Evolutionary conservation across 352 stramenopile species (phyloP), one percentile per base, ranked within the genome.

Genomic region (Phytophthora gonapodyides): DNA sequence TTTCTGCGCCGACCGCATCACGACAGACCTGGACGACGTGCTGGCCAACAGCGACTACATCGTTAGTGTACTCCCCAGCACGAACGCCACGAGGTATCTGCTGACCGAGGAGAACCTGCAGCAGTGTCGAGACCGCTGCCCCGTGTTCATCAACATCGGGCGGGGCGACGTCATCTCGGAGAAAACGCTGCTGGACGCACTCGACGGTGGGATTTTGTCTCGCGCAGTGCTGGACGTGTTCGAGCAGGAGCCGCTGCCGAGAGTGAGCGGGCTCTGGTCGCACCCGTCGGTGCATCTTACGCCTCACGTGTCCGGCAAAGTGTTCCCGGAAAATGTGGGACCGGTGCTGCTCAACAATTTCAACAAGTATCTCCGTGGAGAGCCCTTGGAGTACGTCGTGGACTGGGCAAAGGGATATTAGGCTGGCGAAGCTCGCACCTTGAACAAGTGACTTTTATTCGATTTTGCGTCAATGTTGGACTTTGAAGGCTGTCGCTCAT

Each of bases 141-240:
- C 82, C 13, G 78, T 93, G 50, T 80, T 97, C 59, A 76, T 97
- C 63, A 96, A 96, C 71, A 81, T 93, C n/a, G 88, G 88, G 10
- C 78, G 88, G 31, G 88, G 88, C 35, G 84, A 93, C 54, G 66
- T 96, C 21, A 80, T 94, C 38, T 51, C 59, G 17, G 79, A 91
- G 57, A 19, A 40, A 8, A 65, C 61, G 31, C 57, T 96, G 31
- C 9, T 94, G 16, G 36, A 48, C n/a, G 79, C 84, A 35, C 68
- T 96, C 11, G 78, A 92, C 57, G 54, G 63, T 5, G 19, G 67
- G 10, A 81, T 77, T 47, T 72, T 94, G 13, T 75, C 73, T 11
- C 61, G 46, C 7, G 70, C 70, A 15, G 71, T 78, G 53, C 58
- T 82, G 36, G 76, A 82, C 37, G 73, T 81, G 33, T 71, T 76